Evolutionary conservation across 495 filamentous ascomycete genomes (phyloP).

Genomic region (Xylaria longipes): DNA sequence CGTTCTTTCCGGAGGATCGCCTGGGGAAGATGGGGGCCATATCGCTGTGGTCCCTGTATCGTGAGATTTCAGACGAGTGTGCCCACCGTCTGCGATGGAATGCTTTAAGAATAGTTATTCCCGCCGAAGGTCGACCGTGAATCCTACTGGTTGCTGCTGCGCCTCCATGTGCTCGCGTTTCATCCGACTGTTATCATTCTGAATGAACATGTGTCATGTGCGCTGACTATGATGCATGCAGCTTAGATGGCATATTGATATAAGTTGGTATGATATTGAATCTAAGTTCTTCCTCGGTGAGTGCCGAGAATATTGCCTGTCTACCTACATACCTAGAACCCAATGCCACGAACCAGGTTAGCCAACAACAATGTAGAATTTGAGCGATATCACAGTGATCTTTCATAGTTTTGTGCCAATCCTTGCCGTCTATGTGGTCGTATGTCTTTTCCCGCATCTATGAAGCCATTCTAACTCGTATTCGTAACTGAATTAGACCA

Average conservation of each 20-base stretch:
- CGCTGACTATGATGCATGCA: conserved; percentile 1
- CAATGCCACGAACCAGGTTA: background rate
- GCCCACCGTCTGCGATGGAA: conserved; percentile 11
- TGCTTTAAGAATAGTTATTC: conserved; percentile 15
- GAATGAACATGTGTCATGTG: conserved; percentile 7
- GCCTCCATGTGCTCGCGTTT: conserved; percentile 27
- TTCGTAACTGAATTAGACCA: background rate
- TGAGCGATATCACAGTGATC: background rate
- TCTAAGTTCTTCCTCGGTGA: background rate
- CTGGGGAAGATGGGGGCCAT: conserved; percentile 22
- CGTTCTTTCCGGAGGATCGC: conserved; percentile 18
- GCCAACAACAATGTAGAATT: background rate
- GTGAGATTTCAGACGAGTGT: conserved; percentile 1
- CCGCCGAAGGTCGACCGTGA: conserved; percentile 14
- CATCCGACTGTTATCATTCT: conserved; percentile 16
- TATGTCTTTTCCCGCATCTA: background rate
- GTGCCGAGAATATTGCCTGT: conserved; percentile 3
- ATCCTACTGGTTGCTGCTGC: conserved; percentile 23
- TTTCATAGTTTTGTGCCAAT: background rate
- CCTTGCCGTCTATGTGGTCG: background rate
- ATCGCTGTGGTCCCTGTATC: background rate
- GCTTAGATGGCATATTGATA: background rate
- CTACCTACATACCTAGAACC: background rate
- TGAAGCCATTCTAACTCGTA: background rate
- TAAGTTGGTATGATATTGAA: background rate